Conservation (phyloP, 805 yeast genomes). For the Sporopachydermia quercuum region DNA sequence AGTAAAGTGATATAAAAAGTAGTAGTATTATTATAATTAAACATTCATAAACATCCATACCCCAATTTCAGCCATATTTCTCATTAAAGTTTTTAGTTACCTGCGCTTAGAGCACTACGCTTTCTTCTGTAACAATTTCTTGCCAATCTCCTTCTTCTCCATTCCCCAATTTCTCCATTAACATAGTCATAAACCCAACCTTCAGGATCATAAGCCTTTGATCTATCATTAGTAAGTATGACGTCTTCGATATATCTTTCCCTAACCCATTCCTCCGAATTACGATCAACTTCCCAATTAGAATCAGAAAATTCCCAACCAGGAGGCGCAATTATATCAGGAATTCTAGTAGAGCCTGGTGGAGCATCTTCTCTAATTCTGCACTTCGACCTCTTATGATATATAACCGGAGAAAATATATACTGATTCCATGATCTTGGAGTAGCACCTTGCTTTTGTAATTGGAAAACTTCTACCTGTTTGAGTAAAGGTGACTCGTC, state of each 20-base stretch:
- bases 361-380: conserved; percentile 44
- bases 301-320: conserved; percentile 59
- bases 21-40: too few species aligned
- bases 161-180: conserved; percentile 17
- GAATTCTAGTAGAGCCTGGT: conserved; percentile 39
- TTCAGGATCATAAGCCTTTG: conserved; percentile 13
- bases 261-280: conserved; percentile 36
- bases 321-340: conserved; percentile 47
- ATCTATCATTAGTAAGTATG: conserved; percentile 2
- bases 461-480: conserved; percentile 64
- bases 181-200: conserved; percentile 24
- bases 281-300: conserved; percentile 52
- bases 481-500: conserved; percentile 51
- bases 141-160: conserved; percentile 25
- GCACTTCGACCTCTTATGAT: conserved; percentile 31
- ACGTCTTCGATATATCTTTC: conserved; percentile 25
- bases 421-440: conserved; percentile 48
- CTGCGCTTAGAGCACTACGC: background rate
- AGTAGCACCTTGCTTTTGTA: conserved; percentile 49
- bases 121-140: conserved; percentile 17
- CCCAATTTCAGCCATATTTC: too few species aligned
- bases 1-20: too few species aligned
- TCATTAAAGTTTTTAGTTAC: too few species aligned
- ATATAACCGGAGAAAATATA: conserved; percentile 39
- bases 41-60: too few species aligned